Evolutionary conservation across 192 early-diverging fungal species (phyloP).

Genomic region (Dimargaris xerosporica): DNA sequence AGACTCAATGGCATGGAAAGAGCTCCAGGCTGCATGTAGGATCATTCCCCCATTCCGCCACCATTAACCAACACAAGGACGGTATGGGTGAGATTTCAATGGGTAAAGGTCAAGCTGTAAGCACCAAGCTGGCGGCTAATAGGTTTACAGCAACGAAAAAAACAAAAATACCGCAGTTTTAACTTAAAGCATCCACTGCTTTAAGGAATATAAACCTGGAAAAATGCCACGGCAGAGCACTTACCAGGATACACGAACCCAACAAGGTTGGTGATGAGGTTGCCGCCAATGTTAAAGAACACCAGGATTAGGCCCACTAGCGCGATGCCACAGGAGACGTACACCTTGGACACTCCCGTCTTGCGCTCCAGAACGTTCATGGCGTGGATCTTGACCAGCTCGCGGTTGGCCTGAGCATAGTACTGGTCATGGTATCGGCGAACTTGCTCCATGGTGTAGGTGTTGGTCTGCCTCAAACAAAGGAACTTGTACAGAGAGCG

Average conservation of each 20-base stretch:
- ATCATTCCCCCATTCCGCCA: too few relatives aligned
- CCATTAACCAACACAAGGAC: too few relatives aligned
- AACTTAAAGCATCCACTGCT: not conserved
- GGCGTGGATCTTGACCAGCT: constrained; percentile 49
- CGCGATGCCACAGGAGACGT: constrained; percentile 49
- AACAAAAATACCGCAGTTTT: not conserved
- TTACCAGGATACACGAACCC: constrained; percentile 82
- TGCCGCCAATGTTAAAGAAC: constrained; percentile 76
- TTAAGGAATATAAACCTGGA: not conserved
- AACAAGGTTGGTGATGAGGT: constrained; percentile 64
- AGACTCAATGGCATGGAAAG: constrained; percentile 84
- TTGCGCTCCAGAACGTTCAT: constrained; percentile 51
- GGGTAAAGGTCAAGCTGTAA: too few relatives aligned
- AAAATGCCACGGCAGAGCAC: constrained; percentile 5
- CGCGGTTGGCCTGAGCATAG: constrained; percentile 38
- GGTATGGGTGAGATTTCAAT: too few relatives aligned
- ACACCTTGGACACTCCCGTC: constrained; percentile 83
- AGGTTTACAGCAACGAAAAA: not conserved
- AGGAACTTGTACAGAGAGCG: too few relatives aligned
- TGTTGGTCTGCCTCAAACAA: too few relatives aligned
- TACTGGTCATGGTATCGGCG: constrained; percentile 26
- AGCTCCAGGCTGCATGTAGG: constrained; percentile 76
- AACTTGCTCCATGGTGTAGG: constrained; percentile 22
- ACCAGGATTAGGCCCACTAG: constrained; percentile 53
- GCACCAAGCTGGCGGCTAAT: constrained; percentile 2